These are phyloP conservation scores for Penicillium desertorum DNA, from an alignment of 495 filamentous ascomycete species.

Conservation along the genomic window DNA sequence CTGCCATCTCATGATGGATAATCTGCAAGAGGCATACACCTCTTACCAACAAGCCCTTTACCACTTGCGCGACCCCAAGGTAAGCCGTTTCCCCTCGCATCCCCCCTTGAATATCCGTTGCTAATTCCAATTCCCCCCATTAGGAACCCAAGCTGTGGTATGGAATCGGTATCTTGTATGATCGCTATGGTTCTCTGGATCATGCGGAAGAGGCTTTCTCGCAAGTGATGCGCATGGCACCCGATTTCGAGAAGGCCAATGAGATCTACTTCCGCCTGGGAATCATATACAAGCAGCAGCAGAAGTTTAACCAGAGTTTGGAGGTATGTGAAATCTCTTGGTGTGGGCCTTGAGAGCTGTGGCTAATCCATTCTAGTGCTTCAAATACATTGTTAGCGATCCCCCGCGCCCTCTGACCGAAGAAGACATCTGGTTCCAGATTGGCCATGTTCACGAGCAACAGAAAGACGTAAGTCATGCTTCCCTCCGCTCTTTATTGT, in stretches of 20 bases:
- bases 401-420: slow-evolving; percentile 92
- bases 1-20: slow-evolving; percentile 99
- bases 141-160: slow-evolving; percentile 99
- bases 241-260: slow-evolving; percentile 97
- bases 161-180: slow-evolving; percentile 96
- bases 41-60: slow-evolving; percentile 96
- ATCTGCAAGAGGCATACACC: slow-evolving; percentile 95
- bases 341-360: background rate
- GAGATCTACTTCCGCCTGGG: slow-evolving; percentile 98
- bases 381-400: slow-evolving; percentile 94
- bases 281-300: slow-evolving; percentile 99
- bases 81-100: slow-evolving; percentile 38
- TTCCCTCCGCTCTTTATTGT: background rate
- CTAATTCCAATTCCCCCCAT: background rate
- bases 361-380: slow-evolving; percentile 62
- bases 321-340: slow-evolving; percentile 60
- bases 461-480: slow-evolving; percentile 85
- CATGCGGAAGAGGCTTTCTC: slow-evolving; percentile 99
- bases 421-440: slow-evolving; percentile 99
- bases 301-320: slow-evolving; percentile 87
- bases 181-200: slow-evolving; percentile 93
- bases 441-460: slow-evolving; percentile 97
- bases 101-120: background rate
- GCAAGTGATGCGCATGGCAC: slow-evolving; percentile 98
- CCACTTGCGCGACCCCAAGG: slow-evolving; percentile 92